Evolutionary conservation across 1,284 basidiomycete species (phyloP), one percentile per base, ranked within the genome.

Genomic region (Trichosporon faecale): DNA sequence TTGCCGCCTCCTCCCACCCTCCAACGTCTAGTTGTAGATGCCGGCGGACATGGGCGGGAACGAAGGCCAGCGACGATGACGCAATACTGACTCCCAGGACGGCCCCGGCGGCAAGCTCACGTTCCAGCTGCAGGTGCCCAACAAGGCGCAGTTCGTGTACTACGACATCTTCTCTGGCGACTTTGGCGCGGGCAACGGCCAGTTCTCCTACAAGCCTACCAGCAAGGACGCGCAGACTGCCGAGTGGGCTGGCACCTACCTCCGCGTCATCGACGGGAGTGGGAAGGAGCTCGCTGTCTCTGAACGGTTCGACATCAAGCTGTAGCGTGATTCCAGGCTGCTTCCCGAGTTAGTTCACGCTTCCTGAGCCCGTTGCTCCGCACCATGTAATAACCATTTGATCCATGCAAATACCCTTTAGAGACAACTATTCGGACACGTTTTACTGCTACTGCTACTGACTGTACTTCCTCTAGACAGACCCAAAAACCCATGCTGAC

Each of bases 331-430:
- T n/a, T n/a, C 40, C 16, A 18, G 7, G 7, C 40, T 44, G 4
- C 40, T 44, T 14, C 6, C 40, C 16, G 40, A 7, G 5, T 33
- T 9, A 33, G 33, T 9, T 33, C 9, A 33, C 33, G 5, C 33
- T 5, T 4, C 33, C 9, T 9, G 5, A 7, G 16, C 12, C 16
- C 40, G 4, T 14, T 44, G 3, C 40, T 25, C 49, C 12, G 49
- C 9, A 55, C 23, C 21, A 60, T 37, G 57, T 31, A 16, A n/a
- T 61, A 9, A 31, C 6, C 16, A 27, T 60, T 60, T 29, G 3
- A 61, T 31, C 57, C 57, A 61, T 61, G 57, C 57, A 61, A 31
- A 61, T 31, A 61, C 57, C 57, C 57, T 33, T 31, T 29, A 61
- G 57, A 61, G 25, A 60, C 55, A 60, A 31, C 57, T 29, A 61